Base-by-base conservation (phyloP, 345 rosid species). In the Syzygium aromaticum region DNA sequence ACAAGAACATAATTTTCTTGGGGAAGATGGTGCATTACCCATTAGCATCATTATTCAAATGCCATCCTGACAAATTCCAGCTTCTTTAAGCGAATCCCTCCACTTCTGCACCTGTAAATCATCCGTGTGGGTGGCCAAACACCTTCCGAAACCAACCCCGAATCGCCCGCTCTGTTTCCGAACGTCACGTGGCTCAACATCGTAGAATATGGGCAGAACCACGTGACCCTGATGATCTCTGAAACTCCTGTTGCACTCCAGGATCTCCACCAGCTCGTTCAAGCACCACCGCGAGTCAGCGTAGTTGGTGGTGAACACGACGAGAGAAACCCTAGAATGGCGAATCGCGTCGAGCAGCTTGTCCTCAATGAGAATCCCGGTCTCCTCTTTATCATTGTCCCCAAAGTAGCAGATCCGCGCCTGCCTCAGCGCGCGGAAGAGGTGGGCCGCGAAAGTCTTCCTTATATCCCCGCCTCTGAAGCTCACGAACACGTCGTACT, bases 271-370 rank as follows among this genome's bases (percentile, higher is more conserved):
- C 11, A 82, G 85, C 57, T 87, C 88, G 49, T 57, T 11, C 51
- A 87, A 73, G 85, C 88, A 57, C 88, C 85, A 82, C 5, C 82
- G 3, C 17, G 88, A 87, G 52, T 87, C 88, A 1, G 88, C 88
- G 3, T 87, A 87, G 56, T 87, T 82, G 33, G 28, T 46, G 73
- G 88, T 78, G 77, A 87, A 87, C 85, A 87, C 13, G 43, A 87
- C 23, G 40, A 87, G 80, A 53, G 88, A 57, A 25, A 59, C 3
- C 7, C 27, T 27, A 3, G 64, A 59, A 59, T 59, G 28, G 22
- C 2, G 17, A 14, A 87, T 87, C 1, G 30, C 30, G 7, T 59
- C 30, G 64, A 59, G 30, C 30, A 59, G 6, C 16, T 59, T 59
- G 64, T 30, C 0, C 30, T 27, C 64, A 1, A 11, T 11, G 64